Percentiles rank a stretch among this genome's conserved stretches.
These are phyloP conservation scores for Trichoderma virens DNA, from an alignment of 495 filamentous ascomycete genomes.

Conservation along the genomic window DNA sequence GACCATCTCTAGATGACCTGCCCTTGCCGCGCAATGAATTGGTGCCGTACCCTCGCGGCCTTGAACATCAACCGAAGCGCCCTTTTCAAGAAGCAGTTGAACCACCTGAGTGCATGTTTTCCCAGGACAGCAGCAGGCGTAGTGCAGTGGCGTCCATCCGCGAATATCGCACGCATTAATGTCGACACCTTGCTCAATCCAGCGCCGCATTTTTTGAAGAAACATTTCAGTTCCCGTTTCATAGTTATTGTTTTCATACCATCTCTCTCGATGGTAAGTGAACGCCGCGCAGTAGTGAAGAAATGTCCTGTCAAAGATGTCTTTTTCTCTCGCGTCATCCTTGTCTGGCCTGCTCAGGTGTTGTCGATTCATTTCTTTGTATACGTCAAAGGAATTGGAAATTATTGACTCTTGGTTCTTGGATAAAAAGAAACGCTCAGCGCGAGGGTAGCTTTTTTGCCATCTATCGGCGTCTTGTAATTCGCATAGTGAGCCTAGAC, in stretches of 20 bases:
- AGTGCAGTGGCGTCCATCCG: not conserved
- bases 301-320: not conserved
- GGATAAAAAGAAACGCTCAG: not conserved
- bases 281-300: not conserved
- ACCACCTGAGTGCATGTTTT: not conserved
- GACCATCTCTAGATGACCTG: not conserved
- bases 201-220: not conserved
- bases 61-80: not conserved
- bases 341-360: not conserved
- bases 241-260: not conserved
- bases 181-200: not conserved
- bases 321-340: not conserved
- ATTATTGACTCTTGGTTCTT: not conserved
- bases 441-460: not conserved
- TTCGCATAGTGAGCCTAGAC: not conserved
- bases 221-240: not conserved
- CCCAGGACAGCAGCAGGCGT: not conserved
- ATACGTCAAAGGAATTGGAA: not conserved
- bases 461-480: not conserved
- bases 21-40: not conserved
- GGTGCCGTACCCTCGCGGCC: not conserved
- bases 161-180: not conserved
- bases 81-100: not conserved
- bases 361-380: not conserved
- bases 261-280: not conserved